phyloP scores from a whole-genome alignment of 805 yeast genomes.

The Clavispora asparagi region DNA sequence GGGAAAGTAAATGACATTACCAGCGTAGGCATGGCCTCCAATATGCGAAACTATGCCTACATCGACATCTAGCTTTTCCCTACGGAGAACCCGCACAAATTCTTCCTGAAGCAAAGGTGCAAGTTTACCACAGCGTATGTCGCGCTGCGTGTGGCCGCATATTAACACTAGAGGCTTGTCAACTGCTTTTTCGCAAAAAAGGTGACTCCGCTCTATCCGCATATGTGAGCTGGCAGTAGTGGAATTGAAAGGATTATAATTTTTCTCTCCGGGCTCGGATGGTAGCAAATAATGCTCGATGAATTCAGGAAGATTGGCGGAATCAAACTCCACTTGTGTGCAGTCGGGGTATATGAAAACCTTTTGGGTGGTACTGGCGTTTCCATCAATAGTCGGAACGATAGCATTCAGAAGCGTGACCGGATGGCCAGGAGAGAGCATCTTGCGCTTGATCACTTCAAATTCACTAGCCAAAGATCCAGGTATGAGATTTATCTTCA shows the following conservation, averaged over 20 bases:
- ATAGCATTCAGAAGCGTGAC: slow-evolving; percentile 45
- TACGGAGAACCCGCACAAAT: slow-evolving; percentile 37
- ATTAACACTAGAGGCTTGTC: slow-evolving; percentile 39
- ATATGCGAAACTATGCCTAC: slow-evolving; percentile 67
- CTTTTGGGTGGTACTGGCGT: slow-evolving; percentile 7
- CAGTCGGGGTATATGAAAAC: slow-evolving; percentile 56
- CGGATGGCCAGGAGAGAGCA: slow-evolving; percentile 43
- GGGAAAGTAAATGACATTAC: slow-evolving; percentile 59
- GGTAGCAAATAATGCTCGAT: slow-evolving; percentile 40
- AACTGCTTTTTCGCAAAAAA: slow-evolving; percentile 4
- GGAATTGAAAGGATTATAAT: slow-evolving; percentile 21
- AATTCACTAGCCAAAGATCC: slow-evolving; percentile 40
- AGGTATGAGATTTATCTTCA: slow-evolving; percentile 46
- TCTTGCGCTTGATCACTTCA: slow-evolving; percentile 23
- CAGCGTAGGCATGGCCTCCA: slow-evolving; percentile 87
- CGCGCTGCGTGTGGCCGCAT: slow-evolving; percentile 66
- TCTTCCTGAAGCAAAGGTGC: slow-evolving; percentile 56
- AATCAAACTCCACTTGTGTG: slow-evolving; percentile 31
- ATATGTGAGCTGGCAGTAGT: background rate
- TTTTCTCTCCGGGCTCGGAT: slow-evolving; percentile 7
- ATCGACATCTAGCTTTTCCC: slow-evolving; percentile 25
- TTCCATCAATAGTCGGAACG: slow-evolving; percentile 10
- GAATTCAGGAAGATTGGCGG: slow-evolving; percentile 28
- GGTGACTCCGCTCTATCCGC: slow-evolving; percentile 4
- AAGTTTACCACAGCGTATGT: slow-evolving; percentile 60